phyloP scores from a whole-genome alignment of 176 grass and related monocot genomes.

The Oryza brachyantha region DNA sequence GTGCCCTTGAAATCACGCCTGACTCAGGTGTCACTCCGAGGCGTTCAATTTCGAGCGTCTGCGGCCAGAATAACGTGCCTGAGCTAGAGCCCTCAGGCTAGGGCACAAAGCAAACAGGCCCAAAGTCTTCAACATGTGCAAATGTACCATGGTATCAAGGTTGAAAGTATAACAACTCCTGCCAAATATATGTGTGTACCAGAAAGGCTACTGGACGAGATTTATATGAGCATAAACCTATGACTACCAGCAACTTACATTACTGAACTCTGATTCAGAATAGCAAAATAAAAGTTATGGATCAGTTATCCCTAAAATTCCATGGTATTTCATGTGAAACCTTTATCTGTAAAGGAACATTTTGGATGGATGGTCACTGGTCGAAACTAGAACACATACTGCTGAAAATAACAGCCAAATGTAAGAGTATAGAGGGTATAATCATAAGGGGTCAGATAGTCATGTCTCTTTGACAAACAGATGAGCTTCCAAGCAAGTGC shows the following conservation, averaged over 20 bases:
- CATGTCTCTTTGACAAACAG: background rate
- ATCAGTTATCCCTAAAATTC: constrained; percentile 3
- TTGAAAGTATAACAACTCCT: background rate
- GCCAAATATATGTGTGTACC: background rate
- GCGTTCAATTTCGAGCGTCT: too few species aligned
- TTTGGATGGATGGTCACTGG: constrained; percentile 8
- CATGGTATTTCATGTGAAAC: background rate
- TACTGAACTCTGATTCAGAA: background rate
- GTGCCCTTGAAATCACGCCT: too few species aligned
- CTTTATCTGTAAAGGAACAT: background rate
- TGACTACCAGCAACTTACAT: background rate
- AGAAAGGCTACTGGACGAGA: background rate
- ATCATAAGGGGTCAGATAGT: background rate
- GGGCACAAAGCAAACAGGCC: too few species aligned
- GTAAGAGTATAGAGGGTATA: background rate
- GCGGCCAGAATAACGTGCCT: too few species aligned
- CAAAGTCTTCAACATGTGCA: background rate
- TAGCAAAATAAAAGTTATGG: background rate
- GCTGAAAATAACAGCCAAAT: background rate
- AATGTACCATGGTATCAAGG: background rate
- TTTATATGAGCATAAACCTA: background rate
- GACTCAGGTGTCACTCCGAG: too few species aligned
- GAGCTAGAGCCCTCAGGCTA: too few species aligned
- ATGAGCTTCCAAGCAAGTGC: constrained; percentile 1
- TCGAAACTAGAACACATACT: background rate